Evolutionary conservation across 2,329 filamentous ascomycete genomes (phyloP).

Genomic region (Cadophora gregata): DNA sequence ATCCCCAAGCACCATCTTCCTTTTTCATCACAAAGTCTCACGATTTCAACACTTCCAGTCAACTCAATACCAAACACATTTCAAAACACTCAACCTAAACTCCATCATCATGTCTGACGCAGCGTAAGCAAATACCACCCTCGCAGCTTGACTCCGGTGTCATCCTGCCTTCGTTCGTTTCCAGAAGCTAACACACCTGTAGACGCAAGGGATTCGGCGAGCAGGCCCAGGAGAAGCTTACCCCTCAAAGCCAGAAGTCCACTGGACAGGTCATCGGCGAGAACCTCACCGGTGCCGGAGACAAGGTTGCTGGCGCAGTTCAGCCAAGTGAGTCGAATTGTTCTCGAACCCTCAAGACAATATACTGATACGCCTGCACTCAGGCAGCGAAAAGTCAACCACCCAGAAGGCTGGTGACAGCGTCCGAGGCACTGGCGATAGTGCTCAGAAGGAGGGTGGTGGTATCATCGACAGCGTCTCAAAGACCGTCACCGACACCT

Average conservation of each 20-base stretch:
- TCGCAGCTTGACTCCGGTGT: neutral
- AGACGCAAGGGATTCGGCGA: conserved; percentile 56
- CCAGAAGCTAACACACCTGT: conserved; percentile 16
- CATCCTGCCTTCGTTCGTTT: neutral
- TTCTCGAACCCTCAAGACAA: conserved; percentile 18
- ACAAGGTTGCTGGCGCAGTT: conserved; percentile 52
- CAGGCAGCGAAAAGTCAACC: conserved; percentile 50
- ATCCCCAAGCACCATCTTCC: neutral
- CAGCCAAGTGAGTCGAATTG: conserved; percentile 51
- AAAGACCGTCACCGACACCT: conserved; percentile 47
- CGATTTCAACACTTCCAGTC: neutral
- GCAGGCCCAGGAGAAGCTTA: conserved; percentile 56
- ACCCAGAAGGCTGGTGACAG: conserved; percentile 54
- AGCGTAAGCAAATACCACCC: conserved; percentile 41
- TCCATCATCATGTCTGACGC: conserved; percentile 53
- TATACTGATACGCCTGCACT: conserved; percentile 1
- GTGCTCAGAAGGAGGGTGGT: conserved; percentile 49
- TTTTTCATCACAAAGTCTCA: neutral
- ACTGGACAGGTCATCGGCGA: conserved; percentile 47
- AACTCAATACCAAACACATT: conserved; percentile 20
- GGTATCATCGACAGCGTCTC: conserved; percentile 48
- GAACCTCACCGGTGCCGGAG: conserved; percentile 50
- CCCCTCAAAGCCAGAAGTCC: conserved; percentile 60
- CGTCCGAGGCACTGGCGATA: conserved; percentile 48
- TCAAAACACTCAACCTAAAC: conserved; percentile 25